Conservation (phyloP, 352 stramenopile genomes). For the Phytophthora colocasiae region DNA sequence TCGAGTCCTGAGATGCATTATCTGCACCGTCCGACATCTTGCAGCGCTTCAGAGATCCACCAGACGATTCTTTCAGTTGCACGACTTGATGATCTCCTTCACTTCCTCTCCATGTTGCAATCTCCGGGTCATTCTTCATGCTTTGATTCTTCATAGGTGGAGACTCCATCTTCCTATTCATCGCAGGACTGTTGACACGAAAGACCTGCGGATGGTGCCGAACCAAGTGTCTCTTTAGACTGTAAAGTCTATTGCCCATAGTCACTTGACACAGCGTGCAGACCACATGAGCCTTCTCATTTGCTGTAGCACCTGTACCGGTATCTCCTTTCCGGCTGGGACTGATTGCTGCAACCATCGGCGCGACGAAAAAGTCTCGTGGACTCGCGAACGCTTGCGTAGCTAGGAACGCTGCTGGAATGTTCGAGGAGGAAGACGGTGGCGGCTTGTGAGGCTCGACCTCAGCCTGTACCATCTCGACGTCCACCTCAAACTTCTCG, state of each 20-base stretch:
- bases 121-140: constrained; percentile 28
- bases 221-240: constrained; percentile 57
- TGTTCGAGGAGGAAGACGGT: constrained; percentile 32
- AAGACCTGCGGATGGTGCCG: constrained; percentile 59
- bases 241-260: constrained; percentile 56
- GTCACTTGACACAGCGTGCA: constrained; percentile 58
- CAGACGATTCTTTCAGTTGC: constrained; percentile 31
- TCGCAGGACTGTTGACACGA: constrained; percentile 27
- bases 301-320: constrained; percentile 2
- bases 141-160: constrained; percentile 17
- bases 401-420: constrained; percentile 49
- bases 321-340: not conserved
- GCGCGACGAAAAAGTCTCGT: constrained; percentile 54
- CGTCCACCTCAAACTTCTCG: constrained; percentile 29
- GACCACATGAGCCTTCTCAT: constrained; percentile 40
- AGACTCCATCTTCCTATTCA: constrained; percentile 27
- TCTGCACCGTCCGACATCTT: constrained; percentile 28
- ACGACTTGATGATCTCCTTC: constrained; percentile 18
- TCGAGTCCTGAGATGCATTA: constrained; percentile 16
- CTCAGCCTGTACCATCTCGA: constrained; percentile 4
- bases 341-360: constrained; percentile 6
- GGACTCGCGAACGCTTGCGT: constrained; percentile 55
- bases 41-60: constrained; percentile 21
- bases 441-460: constrained; percentile 5
- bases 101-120: constrained; percentile 9